Evolutionary conservation across 2,329 filamentous ascomycete species (phyloP).

Genomic region (Alternaria postmessia): DNA sequence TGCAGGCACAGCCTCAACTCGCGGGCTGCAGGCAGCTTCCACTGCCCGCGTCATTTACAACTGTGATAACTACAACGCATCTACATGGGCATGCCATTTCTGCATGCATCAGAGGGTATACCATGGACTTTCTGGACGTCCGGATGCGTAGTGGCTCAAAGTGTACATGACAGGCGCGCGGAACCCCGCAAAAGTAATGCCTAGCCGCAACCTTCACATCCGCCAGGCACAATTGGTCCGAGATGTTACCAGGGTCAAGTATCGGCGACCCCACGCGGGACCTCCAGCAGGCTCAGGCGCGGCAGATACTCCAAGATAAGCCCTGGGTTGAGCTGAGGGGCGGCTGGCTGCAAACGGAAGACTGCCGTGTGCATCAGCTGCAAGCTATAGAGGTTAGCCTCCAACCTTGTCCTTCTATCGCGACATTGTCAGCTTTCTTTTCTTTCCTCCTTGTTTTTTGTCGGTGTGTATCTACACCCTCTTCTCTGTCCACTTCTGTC

Average conservation of each 20-base stretch:
- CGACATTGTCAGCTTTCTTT: constrained; percentile 8
- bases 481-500: background rate
- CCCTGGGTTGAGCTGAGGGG: background rate
- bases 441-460: background rate
- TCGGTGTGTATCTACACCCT: background rate
- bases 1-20: constrained; percentile 1
- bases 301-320: constrained; percentile 10
- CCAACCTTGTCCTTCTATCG: background rate
- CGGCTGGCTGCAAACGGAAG: constrained; percentile 2
- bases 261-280: constrained; percentile 10
- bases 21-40: background rate
- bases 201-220: background rate
- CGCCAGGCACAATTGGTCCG: constrained; percentile 3
- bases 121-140: background rate
- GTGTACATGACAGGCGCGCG: background rate
- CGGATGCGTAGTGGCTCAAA: background rate
- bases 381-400: constrained; percentile 14
- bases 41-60: background rate
- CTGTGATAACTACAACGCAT: background rate
- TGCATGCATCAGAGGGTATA: background rate
- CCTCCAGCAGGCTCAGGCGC: constrained; percentile 4
- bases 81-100: background rate
- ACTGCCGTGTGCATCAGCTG: constrained; percentile 15
- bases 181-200: constrained; percentile 5
- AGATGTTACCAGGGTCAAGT: background rate